Evolutionary conservation across 192 early-diverging fungal species (phyloP), one percentile per base, ranked within the genome.

Genomic region (Umbelopsis vinacea): DNA sequence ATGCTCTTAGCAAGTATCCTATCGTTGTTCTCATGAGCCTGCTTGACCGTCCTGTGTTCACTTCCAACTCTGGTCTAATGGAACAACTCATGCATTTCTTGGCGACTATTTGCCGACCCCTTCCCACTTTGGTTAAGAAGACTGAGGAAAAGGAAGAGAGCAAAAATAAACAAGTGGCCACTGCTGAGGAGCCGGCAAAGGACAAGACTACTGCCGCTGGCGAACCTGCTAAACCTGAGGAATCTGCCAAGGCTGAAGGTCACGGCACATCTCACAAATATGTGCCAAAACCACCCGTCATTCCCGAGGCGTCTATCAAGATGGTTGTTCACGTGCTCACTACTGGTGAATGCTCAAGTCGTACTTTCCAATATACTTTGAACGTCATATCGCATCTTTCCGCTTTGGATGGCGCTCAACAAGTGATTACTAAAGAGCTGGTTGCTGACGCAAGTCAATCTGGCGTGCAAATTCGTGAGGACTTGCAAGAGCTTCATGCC

Each of bases 311-410:
- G 43, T 92, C 91, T 66, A 72, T 96, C n/a, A 89, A 90, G 14
- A 79, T 91, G 4, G 90, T 99, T 26, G 94, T 99, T 37, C 92
- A 96, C 68, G 95, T 97, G 0, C 80, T 99, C 38, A 96, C 93
- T 23, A 89, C 88, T 19, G 95, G 93, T 23, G 96, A 95, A 77
- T 95, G 94, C 74, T 93, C 97, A 22, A 89, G 91, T 73, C 92
- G 91, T 69, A 99, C 95, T 2, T 99, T 98, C 90, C 95, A 97
- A 82, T 93, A 91, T 74, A 96, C 94, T 4, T 83, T 97, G 8
- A 86, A 90, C 43, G 91, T 96, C 29, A 95, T 99, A 57, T 95
- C 96, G 74, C 89, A 97, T 66, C 82, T 99, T 37, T 92, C 92
- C 8, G 81, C 88, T 6, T 78, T 95, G 52, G 74, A 85, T 6